Evolutionary conservation across 1,284 basidiomycete genomes (phyloP), one percentile per base, ranked within the genome.

Genomic region (Stygiomarasmius scandens): DNA sequence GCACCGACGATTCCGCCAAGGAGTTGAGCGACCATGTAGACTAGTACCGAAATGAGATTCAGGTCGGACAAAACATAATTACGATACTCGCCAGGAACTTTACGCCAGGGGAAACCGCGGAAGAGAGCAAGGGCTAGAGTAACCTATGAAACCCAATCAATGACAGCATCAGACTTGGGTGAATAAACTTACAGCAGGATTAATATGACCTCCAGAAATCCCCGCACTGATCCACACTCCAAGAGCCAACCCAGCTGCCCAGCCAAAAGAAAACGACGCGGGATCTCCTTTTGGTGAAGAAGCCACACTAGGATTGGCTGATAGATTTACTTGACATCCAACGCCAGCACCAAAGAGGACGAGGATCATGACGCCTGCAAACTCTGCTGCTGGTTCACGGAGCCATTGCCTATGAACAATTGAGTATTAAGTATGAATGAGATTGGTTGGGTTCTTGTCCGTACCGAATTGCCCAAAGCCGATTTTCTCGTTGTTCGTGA

Each of bases 121-220:
- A 86, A 81, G 14, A 83, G 75, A 3, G 87, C 87, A 57, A 90
- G 65, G 8, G 84, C 77, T 38, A 92, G 68, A 3, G 90, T 92
- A 49, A 66, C 67, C 64, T n/a, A n/a, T 70, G 50, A 32, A 5
- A 12, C 12, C 29, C 5, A 32, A n/a, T n/a, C n/a, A 32, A 32
- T 6, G 12, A 32, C 29, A 32, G 29, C 29, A 25, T 38, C n/a
- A n/a, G n/a, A n/a, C n/a, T 12, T 23, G 3, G 22, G 38, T 9
- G n/a, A 12, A 10, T 36, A n/a, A 56, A 34, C 74, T 56, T 49
- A 84, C 88, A 16, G 87, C 87, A 43, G 89, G 89, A 64, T 91
- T 91, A 61, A 91, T 77, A 69, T 91, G 89, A 25, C 86, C 89
- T 19, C 89, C 88, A 36, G 87, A 88, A 55, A 87, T 80, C 32